These are phyloP conservation scores for Talaromyces sp. DNA, from an alignment of 2,329 filamentous ascomycete genomes.

Conservation along the genomic window DNA sequence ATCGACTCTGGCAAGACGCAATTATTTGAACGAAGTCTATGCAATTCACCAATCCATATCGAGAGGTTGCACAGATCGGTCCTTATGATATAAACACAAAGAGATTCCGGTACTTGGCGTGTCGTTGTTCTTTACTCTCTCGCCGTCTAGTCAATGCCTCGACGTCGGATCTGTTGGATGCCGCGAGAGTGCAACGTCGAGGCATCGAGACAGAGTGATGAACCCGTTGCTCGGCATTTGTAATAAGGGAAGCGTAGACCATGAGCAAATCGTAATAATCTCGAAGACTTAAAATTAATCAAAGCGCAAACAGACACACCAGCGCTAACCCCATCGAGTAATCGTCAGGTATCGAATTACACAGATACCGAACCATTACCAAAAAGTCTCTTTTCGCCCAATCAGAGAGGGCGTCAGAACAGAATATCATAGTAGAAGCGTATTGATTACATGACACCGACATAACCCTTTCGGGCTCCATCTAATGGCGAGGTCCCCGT, in stretches of 20 bases:
- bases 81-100: not conserved
- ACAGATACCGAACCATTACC: not conserved
- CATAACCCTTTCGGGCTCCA: constrained; percentile 7
- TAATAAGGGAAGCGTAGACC: not conserved
- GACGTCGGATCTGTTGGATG: not conserved
- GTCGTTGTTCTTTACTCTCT: not conserved
- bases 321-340: not conserved
- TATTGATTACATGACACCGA: not conserved
- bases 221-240: not conserved
- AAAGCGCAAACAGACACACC: not conserved
- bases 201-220: not conserved
- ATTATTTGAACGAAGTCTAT: not conserved
- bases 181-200: not conserved
- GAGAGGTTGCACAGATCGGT: not conserved
- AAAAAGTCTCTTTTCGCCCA: not conserved
- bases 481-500: constrained; percentile 5
- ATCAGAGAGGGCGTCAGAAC: not conserved
- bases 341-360: not conserved
- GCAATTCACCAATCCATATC: not conserved
- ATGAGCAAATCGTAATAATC: too few relatives aligned
- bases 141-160: not conserved
- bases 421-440: not conserved
- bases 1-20: not conserved
- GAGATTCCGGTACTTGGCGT: not conserved
- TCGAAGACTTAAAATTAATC: too few relatives aligned